These are phyloP conservation scores for Fraxinus sp. DNA, from an alignment of 305 asterid genomes.

Conservation along the genomic window DNA sequence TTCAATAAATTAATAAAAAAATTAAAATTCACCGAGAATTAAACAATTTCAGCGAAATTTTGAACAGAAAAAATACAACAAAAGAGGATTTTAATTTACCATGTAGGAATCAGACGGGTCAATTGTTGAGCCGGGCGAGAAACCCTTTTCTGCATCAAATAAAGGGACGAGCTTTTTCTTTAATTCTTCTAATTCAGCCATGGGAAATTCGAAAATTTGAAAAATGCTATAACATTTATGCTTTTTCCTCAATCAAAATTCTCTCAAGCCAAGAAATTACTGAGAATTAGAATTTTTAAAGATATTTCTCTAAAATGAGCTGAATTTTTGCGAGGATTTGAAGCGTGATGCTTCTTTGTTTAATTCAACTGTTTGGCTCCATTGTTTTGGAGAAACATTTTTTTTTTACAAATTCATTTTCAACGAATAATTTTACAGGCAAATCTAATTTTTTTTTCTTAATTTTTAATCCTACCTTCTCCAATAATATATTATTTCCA, in stretches of 20 bases:
- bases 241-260: not conserved
- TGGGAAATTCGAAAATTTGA: constrained; percentile 12
- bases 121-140: constrained; percentile 61
- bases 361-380: too few relatives aligned
- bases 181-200: constrained; percentile 93
- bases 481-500: too few relatives aligned
- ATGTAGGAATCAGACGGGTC: constrained; percentile 81
- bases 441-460: too few relatives aligned
- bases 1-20: constrained; percentile 14
- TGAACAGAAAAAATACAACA: not conserved
- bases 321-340: not conserved
- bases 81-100: constrained; percentile 30
- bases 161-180: constrained; percentile 83
- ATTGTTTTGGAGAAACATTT: too few relatives aligned
- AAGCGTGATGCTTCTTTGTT: not conserved
- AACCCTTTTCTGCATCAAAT: constrained; percentile 96
- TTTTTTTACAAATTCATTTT: too few relatives aligned
- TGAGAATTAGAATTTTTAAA: not conserved
- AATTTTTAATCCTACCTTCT: too few relatives aligned
- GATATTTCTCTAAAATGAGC: not conserved
- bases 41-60: not conserved
- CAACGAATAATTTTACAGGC: too few relatives aligned
- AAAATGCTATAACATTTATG: not conserved
- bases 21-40: not conserved
- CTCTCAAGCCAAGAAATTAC: not conserved